These are phyloP conservation scores for Phytophthora pinifolia DNA, from an alignment of 352 stramenopile genomes.

Conservation along the genomic window DNA sequence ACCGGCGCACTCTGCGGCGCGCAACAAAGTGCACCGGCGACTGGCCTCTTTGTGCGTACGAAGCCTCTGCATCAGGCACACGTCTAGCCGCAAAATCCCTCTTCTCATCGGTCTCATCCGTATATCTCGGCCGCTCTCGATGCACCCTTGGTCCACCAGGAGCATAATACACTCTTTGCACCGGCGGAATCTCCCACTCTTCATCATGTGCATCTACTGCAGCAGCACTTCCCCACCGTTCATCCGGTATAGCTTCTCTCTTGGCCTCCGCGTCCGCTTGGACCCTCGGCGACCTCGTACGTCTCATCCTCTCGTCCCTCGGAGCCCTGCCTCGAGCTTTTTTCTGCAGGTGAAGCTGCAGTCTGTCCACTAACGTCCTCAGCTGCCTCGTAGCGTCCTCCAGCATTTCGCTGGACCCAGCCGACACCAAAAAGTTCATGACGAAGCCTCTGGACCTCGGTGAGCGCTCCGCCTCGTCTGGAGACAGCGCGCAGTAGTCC, in stretches of 20 bases:
- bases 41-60: constrained; percentile 16
- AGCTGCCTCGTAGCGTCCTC: constrained; percentile 49
- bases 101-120: constrained; percentile 31
- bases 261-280: constrained; percentile 4
- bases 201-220: constrained; percentile 1
- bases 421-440: constrained; percentile 66
- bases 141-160: neutral
- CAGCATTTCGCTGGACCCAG: constrained; percentile 40
- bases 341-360: constrained; percentile 55
- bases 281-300: constrained; percentile 4
- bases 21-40: constrained; percentile 15
- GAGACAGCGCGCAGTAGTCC: constrained; percentile 65
- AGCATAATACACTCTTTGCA: constrained; percentile 23
- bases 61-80: constrained; percentile 6
- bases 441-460: constrained; percentile 32
- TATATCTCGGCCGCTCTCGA: constrained; percentile 23
- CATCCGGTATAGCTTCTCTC: constrained; percentile 8
- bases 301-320: neutral
- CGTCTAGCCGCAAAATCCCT: constrained; percentile 20
- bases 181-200: constrained; percentile 5
- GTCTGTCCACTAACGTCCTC: constrained; percentile 41
- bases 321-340: constrained; percentile 25
- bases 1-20: constrained; percentile 18
- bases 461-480: constrained; percentile 39
- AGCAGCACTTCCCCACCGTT: constrained; percentile 6